Conservation (phyloP, 2,329 filamentous ascomycete genomes). For the Alternaria gaisen region DNA sequence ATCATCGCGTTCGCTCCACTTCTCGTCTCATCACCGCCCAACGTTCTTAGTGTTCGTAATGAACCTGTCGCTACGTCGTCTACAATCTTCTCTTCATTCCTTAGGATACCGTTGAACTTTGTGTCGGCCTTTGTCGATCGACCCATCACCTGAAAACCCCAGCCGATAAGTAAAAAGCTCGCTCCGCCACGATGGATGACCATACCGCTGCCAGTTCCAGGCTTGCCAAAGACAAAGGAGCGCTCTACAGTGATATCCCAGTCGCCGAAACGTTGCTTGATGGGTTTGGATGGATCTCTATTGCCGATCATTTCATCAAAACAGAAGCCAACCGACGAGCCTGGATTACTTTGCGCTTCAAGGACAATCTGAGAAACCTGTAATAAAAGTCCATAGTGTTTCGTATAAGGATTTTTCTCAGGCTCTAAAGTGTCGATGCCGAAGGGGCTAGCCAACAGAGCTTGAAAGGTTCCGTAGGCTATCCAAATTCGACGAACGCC, state of each 20-base stretch:
- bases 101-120: conserved; percentile 56
- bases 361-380: conserved; percentile 49
- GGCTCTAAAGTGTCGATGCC: conserved; percentile 54
- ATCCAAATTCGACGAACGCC: conserved; percentile 38
- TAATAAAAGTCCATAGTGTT: conserved; percentile 54
- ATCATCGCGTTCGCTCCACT: conserved; percentile 62
- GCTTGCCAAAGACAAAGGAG: conserved; percentile 58
- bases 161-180: conserved; percentile 57
- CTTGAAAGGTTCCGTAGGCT: conserved; percentile 35
- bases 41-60: conserved; percentile 48
- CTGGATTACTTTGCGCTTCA: conserved; percentile 46
- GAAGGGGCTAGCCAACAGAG: conserved; percentile 34
- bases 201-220: conserved; percentile 54
- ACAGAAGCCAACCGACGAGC: conserved; percentile 53
- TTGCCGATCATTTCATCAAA: conserved; percentile 51
- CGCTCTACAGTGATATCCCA: conserved; percentile 54
- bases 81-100: conserved; percentile 54
- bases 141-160: conserved; percentile 55
- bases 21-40: conserved; percentile 59
- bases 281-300: conserved; percentile 37
- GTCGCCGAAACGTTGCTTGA: conserved; percentile 46
- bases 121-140: conserved; percentile 38
- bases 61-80: conserved; percentile 47
- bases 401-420: conserved; percentile 44
- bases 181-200: conserved; percentile 52